Evolutionary conservation across 805 yeast species (phyloP), one percentile per base, ranked within the genome.

Genomic region (Kluyveromyces siamensis): DNA sequence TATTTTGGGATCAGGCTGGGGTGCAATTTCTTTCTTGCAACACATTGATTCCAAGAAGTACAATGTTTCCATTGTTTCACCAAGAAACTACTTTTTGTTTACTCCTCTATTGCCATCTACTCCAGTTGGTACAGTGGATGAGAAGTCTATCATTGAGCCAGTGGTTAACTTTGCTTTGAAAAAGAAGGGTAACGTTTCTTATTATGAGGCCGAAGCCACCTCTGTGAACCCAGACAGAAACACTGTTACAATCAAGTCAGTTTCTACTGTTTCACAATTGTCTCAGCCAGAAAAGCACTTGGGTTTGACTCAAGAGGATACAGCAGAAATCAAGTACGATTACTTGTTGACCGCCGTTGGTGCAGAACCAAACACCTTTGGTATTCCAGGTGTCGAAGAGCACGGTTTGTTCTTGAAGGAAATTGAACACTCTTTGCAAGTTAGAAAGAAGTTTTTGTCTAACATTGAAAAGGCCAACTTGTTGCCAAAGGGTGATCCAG

Each of bases 71-170:
- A 79, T 90, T 48, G 83, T 90, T 40, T 87, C 96, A 25, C 96
- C 97, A 54, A 81, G 97, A 72, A 88, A 87, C 73, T 90, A 87
- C 74, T 88, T 90, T 72, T 73, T 90, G 56, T 90, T 90, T 76
- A 90, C 97, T 44, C 97, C 97, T 18, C 72, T 90, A 63, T 74
- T 90, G 60, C 97, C 97, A 44, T 86, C 96, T 7, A 83, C 90
- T 55, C 95, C 96, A 46, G 89, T 95, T 37, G 97, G 97, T 52
- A 87, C 96, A 25, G 84, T 88, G 52, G 76, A 75, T 59, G 95
- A 87, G 67, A 86, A 93, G 66, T 89, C 96, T 30, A 89, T 90
- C 63, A 84, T 88, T 75, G 97, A 90, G 69, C 96, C 97, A 16
- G 90, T 91, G 50, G 83, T 96, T 60, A 76, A 85, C 51, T 84